A percentile compares a stretch with the other conserved stretches of the same genome.
phyloP scores from a whole-genome alignment of 805 yeast species.

The Teunomyces lycoperdinae region DNA sequence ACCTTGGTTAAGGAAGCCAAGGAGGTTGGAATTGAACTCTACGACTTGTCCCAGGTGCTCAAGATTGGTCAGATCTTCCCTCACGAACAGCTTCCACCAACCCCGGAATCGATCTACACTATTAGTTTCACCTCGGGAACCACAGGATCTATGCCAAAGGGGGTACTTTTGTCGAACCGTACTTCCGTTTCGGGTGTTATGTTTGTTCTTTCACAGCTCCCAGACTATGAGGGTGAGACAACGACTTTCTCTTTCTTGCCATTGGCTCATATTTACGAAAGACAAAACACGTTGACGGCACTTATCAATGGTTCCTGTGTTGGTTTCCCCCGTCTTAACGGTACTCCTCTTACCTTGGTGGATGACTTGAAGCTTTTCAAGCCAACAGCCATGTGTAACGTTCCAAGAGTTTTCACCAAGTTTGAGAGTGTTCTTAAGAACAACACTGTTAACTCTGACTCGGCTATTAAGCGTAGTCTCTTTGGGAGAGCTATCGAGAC shows the following conservation, averaged over 20 bases:
- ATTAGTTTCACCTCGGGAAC: conserved; percentile 28
- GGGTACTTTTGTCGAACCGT: conserved; percentile 21
- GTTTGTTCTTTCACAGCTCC: conserved; percentile 12
- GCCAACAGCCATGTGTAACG: conserved; percentile 23
- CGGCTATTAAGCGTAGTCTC: conserved; percentile 14
- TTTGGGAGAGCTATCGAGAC: conserved; percentile 16
- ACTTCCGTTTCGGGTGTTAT: conserved; percentile 18
- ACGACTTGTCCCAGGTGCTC: conserved; percentile 19
- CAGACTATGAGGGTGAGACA: background rate
- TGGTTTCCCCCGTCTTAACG: conserved; percentile 22
- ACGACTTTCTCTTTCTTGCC: conserved; percentile 29
- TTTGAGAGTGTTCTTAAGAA: conserved; percentile 23
- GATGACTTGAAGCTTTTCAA: conserved; percentile 24
- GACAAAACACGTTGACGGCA: conserved; percentile 22
- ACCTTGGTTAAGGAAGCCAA: conserved; percentile 50
- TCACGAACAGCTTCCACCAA: conserved; percentile 13
- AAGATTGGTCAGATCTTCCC: conserved; percentile 22
- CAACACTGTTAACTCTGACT: conserved; percentile 20
- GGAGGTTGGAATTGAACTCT: conserved; percentile 14
- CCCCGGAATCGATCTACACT: conserved; percentile 18
- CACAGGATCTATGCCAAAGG: conserved; percentile 26
- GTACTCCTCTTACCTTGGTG: conserved; percentile 21
- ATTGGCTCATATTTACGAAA: conserved; percentile 37
- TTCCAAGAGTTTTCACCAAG: conserved; percentile 26
- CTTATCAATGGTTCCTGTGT: conserved; percentile 22